Conservation (phyloP, 2,329 filamentous ascomycete species). For the Fusarium begoniae region DNA sequence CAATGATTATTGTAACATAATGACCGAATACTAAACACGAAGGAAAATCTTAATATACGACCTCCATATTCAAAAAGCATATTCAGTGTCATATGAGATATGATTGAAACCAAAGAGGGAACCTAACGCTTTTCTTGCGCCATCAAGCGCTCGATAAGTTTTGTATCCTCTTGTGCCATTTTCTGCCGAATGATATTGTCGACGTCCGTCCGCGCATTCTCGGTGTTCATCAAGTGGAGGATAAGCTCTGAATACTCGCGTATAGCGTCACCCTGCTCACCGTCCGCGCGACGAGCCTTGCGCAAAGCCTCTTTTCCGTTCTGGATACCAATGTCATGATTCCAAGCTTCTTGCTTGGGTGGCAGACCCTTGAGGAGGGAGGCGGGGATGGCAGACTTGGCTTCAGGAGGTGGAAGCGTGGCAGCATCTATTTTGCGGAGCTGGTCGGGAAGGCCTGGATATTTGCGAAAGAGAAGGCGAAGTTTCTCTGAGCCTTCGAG, state of each 20-base stretch:
- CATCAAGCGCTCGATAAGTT: constrained; percentile 60
- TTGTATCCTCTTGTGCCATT: constrained; percentile 57
- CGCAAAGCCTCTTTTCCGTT: constrained; percentile 65
- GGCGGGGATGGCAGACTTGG: constrained; percentile 43
- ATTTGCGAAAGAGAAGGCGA: constrained; percentile 60
- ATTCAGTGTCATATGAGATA: neutral
- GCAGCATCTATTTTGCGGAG: constrained; percentile 60
- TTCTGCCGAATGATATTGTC: constrained; percentile 55
- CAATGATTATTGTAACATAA: constrained; percentile 24
- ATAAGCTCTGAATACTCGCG: constrained; percentile 69
- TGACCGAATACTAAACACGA: constrained; percentile 23
- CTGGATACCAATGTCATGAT: constrained; percentile 64
- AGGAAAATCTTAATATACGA: constrained; percentile 3
- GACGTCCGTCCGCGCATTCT: constrained; percentile 45
- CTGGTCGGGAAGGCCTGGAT: constrained; percentile 59
- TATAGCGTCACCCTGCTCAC: constrained; percentile 67
- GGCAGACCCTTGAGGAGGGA: constrained; percentile 47
- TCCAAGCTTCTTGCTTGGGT: constrained; percentile 60
- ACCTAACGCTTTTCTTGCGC: constrained; percentile 53
- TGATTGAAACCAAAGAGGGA: neutral
- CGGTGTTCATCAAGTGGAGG: constrained; percentile 55
- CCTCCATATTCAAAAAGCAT: neutral
- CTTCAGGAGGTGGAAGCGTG: constrained; percentile 56
- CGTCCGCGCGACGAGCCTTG: constrained; percentile 57
- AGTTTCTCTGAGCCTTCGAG: constrained; percentile 63